Percentiles rank a stretch among this genome's conserved stretches.
phyloP scores from a whole-genome alignment of 1,284 basidiomycete species.

The Marasmius oreades region DNA sequence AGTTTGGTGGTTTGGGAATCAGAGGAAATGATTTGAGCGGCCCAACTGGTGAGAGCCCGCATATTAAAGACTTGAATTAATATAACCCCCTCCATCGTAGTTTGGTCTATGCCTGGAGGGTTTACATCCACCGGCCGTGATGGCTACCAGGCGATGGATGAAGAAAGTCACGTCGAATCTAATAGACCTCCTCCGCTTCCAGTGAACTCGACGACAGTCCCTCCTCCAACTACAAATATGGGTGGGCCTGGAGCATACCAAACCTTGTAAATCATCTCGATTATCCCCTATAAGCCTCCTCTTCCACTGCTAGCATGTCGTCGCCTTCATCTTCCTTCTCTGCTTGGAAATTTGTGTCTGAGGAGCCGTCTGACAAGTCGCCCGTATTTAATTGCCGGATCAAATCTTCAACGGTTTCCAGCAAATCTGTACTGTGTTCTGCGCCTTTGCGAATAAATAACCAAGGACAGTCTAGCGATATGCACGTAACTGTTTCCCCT shows the following conservation, averaged over 20 bases:
- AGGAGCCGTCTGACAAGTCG: background rate
- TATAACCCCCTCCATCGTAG: conserved; percentile 32
- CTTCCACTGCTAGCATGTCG: too few species aligned
- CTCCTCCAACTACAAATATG: conserved; percentile 20
- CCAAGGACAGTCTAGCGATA: conserved; percentile 84
- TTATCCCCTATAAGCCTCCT: background rate
- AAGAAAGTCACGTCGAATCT: conserved; percentile 42
- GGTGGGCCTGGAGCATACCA: conserved; percentile 50
- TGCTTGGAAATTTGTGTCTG: background rate
- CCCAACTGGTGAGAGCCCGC: conserved; percentile 50
- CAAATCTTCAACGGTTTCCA: conserved; percentile 28
- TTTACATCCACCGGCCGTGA: conserved; percentile 58
- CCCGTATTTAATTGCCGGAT: conserved; percentile 17
- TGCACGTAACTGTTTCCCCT: conserved; percentile 67
- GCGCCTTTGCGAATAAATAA: conserved; percentile 71
- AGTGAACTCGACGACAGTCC: conserved; percentile 15
- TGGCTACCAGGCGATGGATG: conserved; percentile 75
- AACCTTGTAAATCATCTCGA: conserved; percentile 34
- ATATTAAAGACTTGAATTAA: background rate
- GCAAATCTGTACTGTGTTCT: conserved; percentile 51
- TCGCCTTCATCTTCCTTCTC: background rate
- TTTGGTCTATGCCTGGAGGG: conserved; percentile 85
- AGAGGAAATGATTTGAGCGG: conserved; percentile 51
- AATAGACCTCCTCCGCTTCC: conserved; percentile 28
- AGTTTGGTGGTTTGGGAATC: conserved; percentile 56